Evolutionary conservation across 306 rosid genomes (phyloP), one percentile per base, ranked within the genome.

Genomic region (Sicyos baderoa): DNA sequence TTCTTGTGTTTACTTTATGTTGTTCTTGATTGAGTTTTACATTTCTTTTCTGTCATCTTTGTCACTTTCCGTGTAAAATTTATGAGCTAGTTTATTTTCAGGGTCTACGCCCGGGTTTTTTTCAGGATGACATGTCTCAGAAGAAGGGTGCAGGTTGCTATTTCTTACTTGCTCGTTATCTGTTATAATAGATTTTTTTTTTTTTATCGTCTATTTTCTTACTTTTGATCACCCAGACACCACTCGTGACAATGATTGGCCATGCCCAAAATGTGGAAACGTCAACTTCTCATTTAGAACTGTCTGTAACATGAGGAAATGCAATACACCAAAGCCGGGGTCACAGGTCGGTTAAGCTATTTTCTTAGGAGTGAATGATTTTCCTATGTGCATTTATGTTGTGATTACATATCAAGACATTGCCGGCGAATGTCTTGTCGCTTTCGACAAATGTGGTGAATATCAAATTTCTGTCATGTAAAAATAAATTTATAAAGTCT

Each of bases 261-360:
- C 91, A 27, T 94, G 99, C 79, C 99, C 99, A 55, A 88, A 94
- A 78, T 94, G 99, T 79, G 99, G 99, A 75, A 94, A 94, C 57
- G 84, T 94, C 79, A 94, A 94, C 82, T 94, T 94, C 73, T 90
- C 99, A 56, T 94, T 90, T 76, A 81, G 99, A 85, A 84, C 81
- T 15, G 91, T 94, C 44, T 94, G 99, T 81, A 94, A 94, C 89
- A 94, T 94, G 99, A 88, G 99, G 81, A 94, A 94, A 82, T 90
- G 99, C 86, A 94, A 94, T 80, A 94, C 99, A 11, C 95, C 97
- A 47, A 90, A 90, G 81, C 99, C 99, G 58, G 99, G 97, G 77
- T 86, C 91, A 66, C 99, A 88, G 99, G 99, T 93, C 62, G 70
- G 78, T 71, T 64, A 32, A 16, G 55, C 51, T 22, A 15, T 71